Evolutionary conservation across 305 asterid species (phyloP), one percentile per base, ranked within the genome.

Genomic region (Nicotiana rustica): DNA sequence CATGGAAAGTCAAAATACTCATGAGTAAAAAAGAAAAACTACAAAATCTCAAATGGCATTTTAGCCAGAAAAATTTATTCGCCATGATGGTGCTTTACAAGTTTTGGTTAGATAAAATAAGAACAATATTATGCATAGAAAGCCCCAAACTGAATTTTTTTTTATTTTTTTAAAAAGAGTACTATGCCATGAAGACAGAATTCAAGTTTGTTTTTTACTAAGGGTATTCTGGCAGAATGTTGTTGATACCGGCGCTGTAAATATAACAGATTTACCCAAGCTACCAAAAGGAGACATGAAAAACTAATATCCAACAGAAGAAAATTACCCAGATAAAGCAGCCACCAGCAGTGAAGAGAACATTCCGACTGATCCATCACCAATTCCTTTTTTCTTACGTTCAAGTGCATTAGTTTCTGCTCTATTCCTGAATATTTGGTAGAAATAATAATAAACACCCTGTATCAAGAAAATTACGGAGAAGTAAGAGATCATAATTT

Each of bases 401-500:
- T 90, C 93, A 67, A 93, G 84, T 83, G 99, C 97, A 83, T 89
- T 67, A 66, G 86, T 89, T 89, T 94, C 98, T 68, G 97, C 99
- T 86, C 89, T 96, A 90, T 89, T 89, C 94, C 98, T 94, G 90
- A 94, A 94, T 93, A 94, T 91, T 96, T 96, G 98, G 92, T 96
- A 96, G 97, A 96, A 96, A 92, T 96, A 96, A 92, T 96, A 96
- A 90, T 96, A 96, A 91, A 96, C 99, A 88, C 99, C 99, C 99
- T 96, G 98, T 92, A 87, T 85, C 92, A 94, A 84, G 84, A 85
- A 91, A 91, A 87, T 85, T 76, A 85, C 69, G 89, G 82, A 57
- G 85, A 80, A 76, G 88, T 90, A 89, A 91, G 93, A 88, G 78
- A 83, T 86, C 82, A 81, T 67, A 85, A 80, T 82, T 81, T 65